Conservation (phyloP, 202 grass and related monocot genomes). For the Alloteropsis angusta region DNA sequence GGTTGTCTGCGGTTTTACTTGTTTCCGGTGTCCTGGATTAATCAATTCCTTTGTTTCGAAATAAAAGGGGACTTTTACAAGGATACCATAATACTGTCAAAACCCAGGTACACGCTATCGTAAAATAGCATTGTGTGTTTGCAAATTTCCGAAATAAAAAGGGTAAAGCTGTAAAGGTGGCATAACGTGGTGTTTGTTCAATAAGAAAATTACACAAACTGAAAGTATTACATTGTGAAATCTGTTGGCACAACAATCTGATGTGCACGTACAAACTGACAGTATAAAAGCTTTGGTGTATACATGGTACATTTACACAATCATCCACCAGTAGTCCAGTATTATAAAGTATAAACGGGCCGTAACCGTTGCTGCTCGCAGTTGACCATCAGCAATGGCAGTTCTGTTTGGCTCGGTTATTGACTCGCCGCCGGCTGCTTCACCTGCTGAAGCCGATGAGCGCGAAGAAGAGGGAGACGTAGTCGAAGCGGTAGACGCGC, state of each 20-base stretch:
- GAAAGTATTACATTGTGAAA: not conserved
- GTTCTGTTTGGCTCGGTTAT: not conserved
- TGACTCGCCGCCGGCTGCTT: not conserved
- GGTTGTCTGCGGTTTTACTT: too few relatives aligned
- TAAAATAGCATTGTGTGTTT: too few relatives aligned
- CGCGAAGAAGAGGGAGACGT: slow-evolving; percentile 40
- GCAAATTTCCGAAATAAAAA: too few relatives aligned
- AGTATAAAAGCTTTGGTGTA: not conserved
- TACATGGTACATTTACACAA: not conserved
- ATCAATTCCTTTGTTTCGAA: too few relatives aligned
- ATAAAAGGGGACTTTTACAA: too few relatives aligned
- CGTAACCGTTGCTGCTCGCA: not conserved
- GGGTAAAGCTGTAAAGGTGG: not conserved
- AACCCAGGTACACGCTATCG: too few relatives aligned
- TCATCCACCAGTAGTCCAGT: not conserved
- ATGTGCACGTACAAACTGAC: not conserved
- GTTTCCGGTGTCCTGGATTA: too few relatives aligned
- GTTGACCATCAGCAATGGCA: not conserved
- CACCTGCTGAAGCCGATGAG: slow-evolving; percentile 59
- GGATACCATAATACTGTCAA: too few relatives aligned
- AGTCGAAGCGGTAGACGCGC: slow-evolving; percentile 39
- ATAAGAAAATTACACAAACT: not conserved
- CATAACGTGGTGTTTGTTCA: not conserved
- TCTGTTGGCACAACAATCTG: not conserved
- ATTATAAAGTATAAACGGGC: not conserved